Evolutionary conservation across 2,329 filamentous ascomycete species (phyloP), one percentile per base, ranked within the genome.

Genomic region (Calonectria multiphialidica): DNA sequence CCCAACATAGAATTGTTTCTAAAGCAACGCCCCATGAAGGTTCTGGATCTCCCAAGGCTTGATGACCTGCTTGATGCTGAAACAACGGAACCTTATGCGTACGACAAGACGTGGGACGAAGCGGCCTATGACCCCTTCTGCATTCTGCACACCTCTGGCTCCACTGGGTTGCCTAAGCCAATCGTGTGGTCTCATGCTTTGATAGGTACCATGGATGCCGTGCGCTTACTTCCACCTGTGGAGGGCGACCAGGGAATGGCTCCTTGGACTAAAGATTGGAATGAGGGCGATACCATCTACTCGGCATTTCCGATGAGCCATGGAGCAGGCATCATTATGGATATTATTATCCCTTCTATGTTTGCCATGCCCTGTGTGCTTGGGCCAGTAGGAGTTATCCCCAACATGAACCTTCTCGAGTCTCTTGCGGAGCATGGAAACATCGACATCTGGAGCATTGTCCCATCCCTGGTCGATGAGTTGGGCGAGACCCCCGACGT

Each of bases 131-230:
- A 86, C 1, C 81, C 82, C 0, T 83, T 86, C 10, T 80, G 83
- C 25, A 79, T 84, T 30, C 66, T 86, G 0, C 85, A 87, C 62
- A 86, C 85, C 0, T 86, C 84, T 9, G 86, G 86, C 1, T 81
- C 83, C 1, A 87, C 85, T 1, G 85, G 86, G 2, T 65, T 84
- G 0, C 85, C 84, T 1, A 87, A 87, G 62, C 84, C 83, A 0
- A 83, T 87, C 15, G 63, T 75, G 1, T 80, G 80, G 74, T 80
- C 81, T 5, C 81, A 87, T 71, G 78, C 72, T 0, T 61, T 81
- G 28, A 77, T 81, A 9, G 79, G 77, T 1, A 82, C 82, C 0
- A 80, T 84, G 77, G 85, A 87, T 74, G 82, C 83, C 0, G 76
- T 84, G 2, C 78, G 81, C 10, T 70, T 84, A 2, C 77, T 86